Conservation (phyloP, 2,329 filamentous ascomycete species). For the Paramyrothecium sp. region DNA sequence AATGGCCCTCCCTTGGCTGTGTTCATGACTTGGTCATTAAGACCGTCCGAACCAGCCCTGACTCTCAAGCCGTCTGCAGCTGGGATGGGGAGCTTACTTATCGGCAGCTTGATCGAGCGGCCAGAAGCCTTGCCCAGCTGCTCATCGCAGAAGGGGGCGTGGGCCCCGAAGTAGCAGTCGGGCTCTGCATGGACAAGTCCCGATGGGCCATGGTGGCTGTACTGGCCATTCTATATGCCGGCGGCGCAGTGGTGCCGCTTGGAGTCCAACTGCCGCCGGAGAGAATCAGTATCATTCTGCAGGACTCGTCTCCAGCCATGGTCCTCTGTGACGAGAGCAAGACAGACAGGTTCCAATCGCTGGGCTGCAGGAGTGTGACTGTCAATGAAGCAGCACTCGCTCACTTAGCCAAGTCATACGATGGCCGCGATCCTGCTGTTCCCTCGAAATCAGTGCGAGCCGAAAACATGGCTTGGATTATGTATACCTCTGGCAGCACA, state of each 20-base stretch:
- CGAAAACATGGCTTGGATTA: constrained; percentile 6
- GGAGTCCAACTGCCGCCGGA: neutral
- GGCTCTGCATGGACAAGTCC: neutral
- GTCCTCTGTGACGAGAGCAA: neutral
- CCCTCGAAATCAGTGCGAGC: neutral
- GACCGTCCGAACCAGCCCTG: too few relatives aligned
- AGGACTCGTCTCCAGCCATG: neutral
- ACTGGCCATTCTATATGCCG: neutral
- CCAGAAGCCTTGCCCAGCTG: too few relatives aligned
- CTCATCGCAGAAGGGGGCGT: neutral
- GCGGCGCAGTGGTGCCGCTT: neutral
- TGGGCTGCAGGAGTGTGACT: neutral
- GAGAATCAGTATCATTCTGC: neutral
- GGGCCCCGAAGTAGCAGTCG: neutral
- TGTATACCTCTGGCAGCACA: constrained; percentile 14
- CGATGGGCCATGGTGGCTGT: neutral
- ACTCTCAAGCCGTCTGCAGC: too few relatives aligned
- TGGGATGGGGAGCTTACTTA: too few relatives aligned
- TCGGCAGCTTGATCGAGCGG: too few relatives aligned
- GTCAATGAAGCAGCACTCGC: neutral
- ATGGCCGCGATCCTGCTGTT: neutral
- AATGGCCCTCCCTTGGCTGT: too few relatives aligned
- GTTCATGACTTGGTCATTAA: too few relatives aligned
- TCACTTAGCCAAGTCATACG: neutral
- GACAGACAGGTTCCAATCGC: neutral